Evolutionary conservation across 352 stramenopile genomes (phyloP).

Genomic region (Aphanomyces stellatus): DNA sequence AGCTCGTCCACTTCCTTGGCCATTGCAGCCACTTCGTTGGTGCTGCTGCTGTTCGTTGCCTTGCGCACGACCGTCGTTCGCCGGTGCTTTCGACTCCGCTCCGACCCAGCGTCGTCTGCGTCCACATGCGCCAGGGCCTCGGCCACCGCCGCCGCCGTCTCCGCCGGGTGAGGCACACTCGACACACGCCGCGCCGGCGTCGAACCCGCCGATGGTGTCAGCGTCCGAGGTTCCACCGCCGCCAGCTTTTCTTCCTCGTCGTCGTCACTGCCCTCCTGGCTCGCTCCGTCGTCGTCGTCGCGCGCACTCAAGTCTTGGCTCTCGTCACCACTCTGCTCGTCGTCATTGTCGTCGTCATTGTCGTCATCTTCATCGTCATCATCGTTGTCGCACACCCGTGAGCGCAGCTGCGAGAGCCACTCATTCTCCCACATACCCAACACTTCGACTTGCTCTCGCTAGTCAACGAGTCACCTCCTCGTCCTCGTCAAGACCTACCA

Average conservation of each 20-base stretch:
- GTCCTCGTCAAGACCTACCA: background rate
- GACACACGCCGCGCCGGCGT: too few relatives aligned
- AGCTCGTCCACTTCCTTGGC: background rate
- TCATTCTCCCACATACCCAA: conserved; percentile 68
- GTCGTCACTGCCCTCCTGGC: background rate
- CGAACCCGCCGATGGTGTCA: too few relatives aligned
- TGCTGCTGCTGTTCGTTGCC: background rate
- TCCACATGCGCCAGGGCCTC: too few relatives aligned
- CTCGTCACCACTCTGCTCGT: background rate
- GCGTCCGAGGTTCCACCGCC: too few relatives aligned
- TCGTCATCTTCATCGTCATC: background rate
- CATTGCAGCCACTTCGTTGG: background rate
- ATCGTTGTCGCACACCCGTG: background rate
- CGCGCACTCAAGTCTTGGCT: background rate
- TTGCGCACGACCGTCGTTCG: background rate
- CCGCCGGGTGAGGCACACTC: too few relatives aligned
- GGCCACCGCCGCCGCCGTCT: too few relatives aligned
- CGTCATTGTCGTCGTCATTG: background rate
- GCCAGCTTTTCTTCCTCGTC: background rate
- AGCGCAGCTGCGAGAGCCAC: conserved; percentile 17
- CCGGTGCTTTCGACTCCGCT: too few relatives aligned
- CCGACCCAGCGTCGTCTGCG: too few relatives aligned
- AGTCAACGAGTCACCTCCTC: conserved; percentile 25
- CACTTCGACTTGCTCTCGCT: conserved; percentile 41
- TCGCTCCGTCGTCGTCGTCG: background rate